Percentiles rank a stretch among this genome's conserved stretches.
Evolutionary conservation across 1,284 basidiomycete species (phyloP).

Genomic region (Moniliella sp.): DNA sequence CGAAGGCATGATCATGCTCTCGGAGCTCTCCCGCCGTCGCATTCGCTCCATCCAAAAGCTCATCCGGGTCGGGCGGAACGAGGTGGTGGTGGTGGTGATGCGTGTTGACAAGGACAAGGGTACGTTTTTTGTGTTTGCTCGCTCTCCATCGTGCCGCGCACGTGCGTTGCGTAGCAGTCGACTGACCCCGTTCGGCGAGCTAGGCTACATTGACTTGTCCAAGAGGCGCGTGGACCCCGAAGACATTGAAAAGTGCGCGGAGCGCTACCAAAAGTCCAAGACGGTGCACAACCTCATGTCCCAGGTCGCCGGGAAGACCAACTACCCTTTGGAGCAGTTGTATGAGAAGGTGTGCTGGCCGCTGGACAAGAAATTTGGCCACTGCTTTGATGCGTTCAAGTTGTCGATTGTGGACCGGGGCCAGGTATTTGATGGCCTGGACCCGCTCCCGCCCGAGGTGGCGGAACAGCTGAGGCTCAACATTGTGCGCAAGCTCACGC

Average conservation of each 20-base stretch:
- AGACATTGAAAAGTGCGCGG: constrained; percentile 94
- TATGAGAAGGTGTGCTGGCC: constrained; percentile 89
- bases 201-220: constrained; percentile 96
- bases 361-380: constrained; percentile 67
- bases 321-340: constrained; percentile 46
- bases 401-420: constrained; percentile 50
- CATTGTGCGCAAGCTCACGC: constrained; percentile 85
- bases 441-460: no score
- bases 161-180: no score
- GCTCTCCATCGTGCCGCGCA: no score
- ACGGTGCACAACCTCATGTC: constrained; percentile 31
- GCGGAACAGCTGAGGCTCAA: constrained; percentile 55
- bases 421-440: constrained; percentile 1
- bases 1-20: constrained; percentile 95
- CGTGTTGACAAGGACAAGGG: constrained; percentile 98
- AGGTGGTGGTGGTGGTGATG: constrained; percentile 92
- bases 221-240: constrained; percentile 98
- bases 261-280: constrained; percentile 92
- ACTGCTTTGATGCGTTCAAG: constrained; percentile 95
- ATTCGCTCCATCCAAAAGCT: constrained; percentile 95
- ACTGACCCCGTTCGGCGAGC: no score
- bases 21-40: constrained; percentile 82
- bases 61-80: constrained; percentile 88
- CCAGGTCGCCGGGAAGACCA: constrained; percentile 28
- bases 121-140: no score